Percentiles rank a stretch among this genome's conserved stretches.
phyloP scores from a whole-genome alignment of 2,329 filamentous ascomycete genomes.

The Arachnomyces sp. region DNA sequence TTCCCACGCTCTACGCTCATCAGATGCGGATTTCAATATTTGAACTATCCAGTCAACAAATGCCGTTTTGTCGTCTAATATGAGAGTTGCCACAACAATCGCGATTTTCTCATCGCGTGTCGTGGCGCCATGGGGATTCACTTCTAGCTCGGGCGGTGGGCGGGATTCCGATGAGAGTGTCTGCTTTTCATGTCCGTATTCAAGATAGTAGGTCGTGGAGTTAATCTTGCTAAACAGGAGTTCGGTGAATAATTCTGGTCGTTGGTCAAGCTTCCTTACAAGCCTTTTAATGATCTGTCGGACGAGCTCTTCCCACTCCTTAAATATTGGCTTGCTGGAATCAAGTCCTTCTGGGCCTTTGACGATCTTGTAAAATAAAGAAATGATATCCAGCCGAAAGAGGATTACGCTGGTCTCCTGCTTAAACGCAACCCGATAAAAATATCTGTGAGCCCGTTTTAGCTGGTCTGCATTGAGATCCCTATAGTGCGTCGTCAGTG shows the following conservation, averaged over 20 bases:
- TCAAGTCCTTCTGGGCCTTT: constrained; percentile 77
- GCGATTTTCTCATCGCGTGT: constrained; percentile 62
- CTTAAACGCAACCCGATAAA: constrained; percentile 92
- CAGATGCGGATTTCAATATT: constrained; percentile 59
- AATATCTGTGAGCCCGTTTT: constrained; percentile 87
- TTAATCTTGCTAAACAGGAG: constrained; percentile 91
- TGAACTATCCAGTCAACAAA: constrained; percentile 76
- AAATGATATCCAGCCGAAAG: constrained; percentile 84
- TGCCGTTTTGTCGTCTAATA: constrained; percentile 71
- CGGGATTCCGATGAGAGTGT: constrained; percentile 57
- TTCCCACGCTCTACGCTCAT: constrained; percentile 71
- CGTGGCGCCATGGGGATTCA: constrained; percentile 62
- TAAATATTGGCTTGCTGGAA: constrained; percentile 57
- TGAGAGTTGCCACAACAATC: constrained; percentile 68
- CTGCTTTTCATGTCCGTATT: constrained; percentile 83
- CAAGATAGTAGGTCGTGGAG: constrained; percentile 74
- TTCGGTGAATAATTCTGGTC: constrained; percentile 79
- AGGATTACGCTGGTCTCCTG: constrained; percentile 83
- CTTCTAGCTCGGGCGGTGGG: constrained; percentile 73
- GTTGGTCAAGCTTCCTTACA: constrained; percentile 74
- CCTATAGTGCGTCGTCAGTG: constrained; percentile 69
- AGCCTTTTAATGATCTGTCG: constrained; percentile 77
- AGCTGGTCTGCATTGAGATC: constrained; percentile 74
- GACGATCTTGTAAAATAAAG: constrained; percentile 82
- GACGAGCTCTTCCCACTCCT: constrained; percentile 85